Percentiles rank a stretch among this genome's conserved stretches.
phyloP scores from a whole-genome alignment of 2,329 filamentous ascomycete genomes.

The Calcarisporium arbuscula region DNA sequence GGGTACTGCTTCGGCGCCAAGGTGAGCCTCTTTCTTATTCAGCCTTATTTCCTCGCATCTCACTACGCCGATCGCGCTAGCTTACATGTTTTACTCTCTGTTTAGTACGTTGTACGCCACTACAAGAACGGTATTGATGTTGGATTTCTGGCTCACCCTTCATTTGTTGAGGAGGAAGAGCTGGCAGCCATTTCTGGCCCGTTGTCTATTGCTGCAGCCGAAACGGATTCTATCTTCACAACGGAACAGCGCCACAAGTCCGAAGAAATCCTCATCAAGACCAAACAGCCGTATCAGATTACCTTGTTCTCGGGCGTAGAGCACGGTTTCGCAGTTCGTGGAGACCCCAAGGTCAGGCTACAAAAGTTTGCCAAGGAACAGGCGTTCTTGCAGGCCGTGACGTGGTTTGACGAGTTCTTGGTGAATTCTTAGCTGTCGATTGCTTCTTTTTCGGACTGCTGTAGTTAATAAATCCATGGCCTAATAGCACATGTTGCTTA shows the following conservation, averaged over 20 bases:
- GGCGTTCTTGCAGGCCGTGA: conserved; percentile 70
- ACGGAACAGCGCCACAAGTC: conserved; percentile 56
- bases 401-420: conserved; percentile 59
- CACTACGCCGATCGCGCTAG: too few relatives aligned
- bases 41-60: too few relatives aligned
- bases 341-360: conserved; percentile 50
- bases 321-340: conserved; percentile 71
- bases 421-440: background rate
- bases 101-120: conserved; percentile 60
- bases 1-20: conserved; percentile 76
- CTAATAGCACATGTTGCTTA: too few relatives aligned
- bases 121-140: conserved; percentile 57
- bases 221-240: conserved; percentile 62
- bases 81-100: too few relatives aligned
- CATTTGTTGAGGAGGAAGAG: conserved; percentile 63
- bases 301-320: conserved; percentile 63
- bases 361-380: conserved; percentile 71
- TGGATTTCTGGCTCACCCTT: conserved; percentile 71
- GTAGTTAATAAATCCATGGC: too few relatives aligned
- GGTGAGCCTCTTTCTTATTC: conserved; percentile 39
- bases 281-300: conserved; percentile 64
- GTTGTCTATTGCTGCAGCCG: conserved; percentile 58
- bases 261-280: conserved; percentile 53
- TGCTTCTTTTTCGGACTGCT: too few relatives aligned
- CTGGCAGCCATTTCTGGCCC: conserved; percentile 60